A percentile compares a stretch with the other conserved stretches of the same genome.
phyloP scores from a whole-genome alignment of 1,284 basidiomycete species.

The Grifola frondosa region DNA sequence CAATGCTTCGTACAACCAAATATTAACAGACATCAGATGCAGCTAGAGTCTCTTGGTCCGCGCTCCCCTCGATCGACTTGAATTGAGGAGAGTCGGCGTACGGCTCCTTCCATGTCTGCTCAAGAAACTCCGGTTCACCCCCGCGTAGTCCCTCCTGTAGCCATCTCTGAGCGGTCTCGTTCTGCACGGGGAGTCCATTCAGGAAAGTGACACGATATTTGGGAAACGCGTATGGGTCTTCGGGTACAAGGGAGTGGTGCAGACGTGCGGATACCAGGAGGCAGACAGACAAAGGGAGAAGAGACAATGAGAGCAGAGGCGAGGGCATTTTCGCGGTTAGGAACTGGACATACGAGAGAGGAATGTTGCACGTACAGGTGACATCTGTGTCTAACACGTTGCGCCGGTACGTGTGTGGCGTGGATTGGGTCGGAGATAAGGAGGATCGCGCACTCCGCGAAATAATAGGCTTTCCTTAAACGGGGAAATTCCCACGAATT shows the following conservation, averaged over 20 bases:
- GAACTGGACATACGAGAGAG: conserved; percentile 9
- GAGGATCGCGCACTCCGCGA: too few relatives aligned
- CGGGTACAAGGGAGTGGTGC: conserved; percentile 64
- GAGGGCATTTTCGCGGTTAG: neutral
- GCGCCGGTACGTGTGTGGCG: neutral
- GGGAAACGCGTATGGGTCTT: conserved; percentile 81
- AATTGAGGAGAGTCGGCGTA: conserved; percentile 37
- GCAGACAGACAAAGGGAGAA: conserved; percentile 22
- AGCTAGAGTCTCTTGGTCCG: conserved; percentile 20
- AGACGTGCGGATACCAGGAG: conserved; percentile 42
- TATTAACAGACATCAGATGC: conserved; percentile 27
- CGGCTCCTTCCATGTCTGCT: conserved; percentile 54
- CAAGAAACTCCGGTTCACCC: conserved; percentile 76
- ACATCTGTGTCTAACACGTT: too few relatives aligned
- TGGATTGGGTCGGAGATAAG: conserved; percentile 14
- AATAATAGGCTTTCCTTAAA: too few relatives aligned
- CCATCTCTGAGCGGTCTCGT: conserved; percentile 75
- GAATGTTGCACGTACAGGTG: conserved; percentile 14
- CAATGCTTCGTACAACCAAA: neutral
- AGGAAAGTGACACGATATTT: conserved; percentile 84
- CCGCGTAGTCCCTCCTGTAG: conserved; percentile 64
- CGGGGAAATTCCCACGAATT: too few relatives aligned
- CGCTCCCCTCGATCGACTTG: conserved; percentile 59
- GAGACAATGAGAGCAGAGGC: conserved; percentile 14
- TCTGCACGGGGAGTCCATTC: conserved; percentile 74